Conservation (phyloP, 495 filamentous ascomycete species). For the Penicillium salamii region DNA sequence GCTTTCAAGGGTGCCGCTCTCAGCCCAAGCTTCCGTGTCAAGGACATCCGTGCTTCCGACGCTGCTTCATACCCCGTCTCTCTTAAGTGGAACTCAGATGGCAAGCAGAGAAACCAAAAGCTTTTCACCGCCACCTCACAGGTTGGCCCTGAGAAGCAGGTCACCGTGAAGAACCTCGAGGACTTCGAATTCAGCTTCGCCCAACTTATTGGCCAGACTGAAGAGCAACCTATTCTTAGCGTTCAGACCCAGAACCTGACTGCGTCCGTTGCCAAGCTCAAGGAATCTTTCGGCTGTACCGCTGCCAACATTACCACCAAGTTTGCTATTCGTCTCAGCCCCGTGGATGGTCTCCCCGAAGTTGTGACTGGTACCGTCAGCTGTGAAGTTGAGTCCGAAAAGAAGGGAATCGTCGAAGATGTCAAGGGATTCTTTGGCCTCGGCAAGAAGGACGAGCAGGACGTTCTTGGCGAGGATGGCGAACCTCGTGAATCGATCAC, state of each 20-base stretch:
- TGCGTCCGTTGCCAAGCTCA: slow-evolving; percentile 69
- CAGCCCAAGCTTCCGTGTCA: slow-evolving; percentile 92
- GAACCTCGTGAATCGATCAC: slow-evolving; percentile 47
- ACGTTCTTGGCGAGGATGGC: slow-evolving; percentile 63
- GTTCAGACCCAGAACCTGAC: slow-evolving; percentile 82
- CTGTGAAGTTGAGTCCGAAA: slow-evolving; percentile 74
- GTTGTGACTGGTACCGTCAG: slow-evolving; percentile 72
- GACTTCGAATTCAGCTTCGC: slow-evolving; percentile 83
- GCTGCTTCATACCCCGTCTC: slow-evolving; percentile 67
- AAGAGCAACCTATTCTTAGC: slow-evolving; percentile 45
- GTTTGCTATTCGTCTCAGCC: slow-evolving; percentile 68
- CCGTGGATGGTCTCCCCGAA: slow-evolving; percentile 78
- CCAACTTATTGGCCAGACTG: slow-evolving; percentile 57
- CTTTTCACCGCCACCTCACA: slow-evolving; percentile 79
- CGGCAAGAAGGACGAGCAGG: slow-evolving; percentile 82
- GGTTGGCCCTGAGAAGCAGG: slow-evolving; percentile 76
- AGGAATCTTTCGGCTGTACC: slow-evolving; percentile 71
- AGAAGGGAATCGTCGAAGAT: slow-evolving; percentile 82
- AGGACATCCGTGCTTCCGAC: slow-evolving; percentile 84
- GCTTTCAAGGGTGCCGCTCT: slow-evolving; percentile 90
- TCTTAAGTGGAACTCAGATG: slow-evolving; percentile 61
- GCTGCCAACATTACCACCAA: slow-evolving; percentile 75
- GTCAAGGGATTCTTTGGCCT: slow-evolving; percentile 95
- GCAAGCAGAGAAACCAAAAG: slow-evolving; percentile 65
- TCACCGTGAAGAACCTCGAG: slow-evolving; percentile 80